phyloP scores from a whole-genome alignment of 352 stramenopile species.

The Phytophthora vignae region DNA sequence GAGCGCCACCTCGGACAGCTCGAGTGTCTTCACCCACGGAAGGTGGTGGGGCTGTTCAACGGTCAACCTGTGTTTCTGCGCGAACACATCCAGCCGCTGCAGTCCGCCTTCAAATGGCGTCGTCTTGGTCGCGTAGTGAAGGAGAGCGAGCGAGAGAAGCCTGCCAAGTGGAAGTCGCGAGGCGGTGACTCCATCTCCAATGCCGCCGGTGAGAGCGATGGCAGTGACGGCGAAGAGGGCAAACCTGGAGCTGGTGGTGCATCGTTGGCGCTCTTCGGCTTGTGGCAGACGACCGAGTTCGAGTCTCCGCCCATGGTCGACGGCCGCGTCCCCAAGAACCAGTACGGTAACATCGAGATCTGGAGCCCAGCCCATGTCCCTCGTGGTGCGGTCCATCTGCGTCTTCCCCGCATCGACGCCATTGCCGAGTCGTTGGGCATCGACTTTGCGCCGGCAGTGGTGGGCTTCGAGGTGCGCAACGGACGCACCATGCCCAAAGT shows the following conservation, averaged over 20 bases:
- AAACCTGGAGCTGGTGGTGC: background rate
- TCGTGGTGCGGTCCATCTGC: slow-evolving; percentile 63
- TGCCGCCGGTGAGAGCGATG: slow-evolving; percentile 13
- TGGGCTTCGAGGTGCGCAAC: slow-evolving; percentile 81
- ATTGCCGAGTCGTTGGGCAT: slow-evolving; percentile 76
- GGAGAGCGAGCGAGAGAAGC: slow-evolving; percentile 55
- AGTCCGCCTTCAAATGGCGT: slow-evolving; percentile 76
- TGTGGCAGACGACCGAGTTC: slow-evolving; percentile 81
- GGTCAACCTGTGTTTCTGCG: slow-evolving; percentile 77
- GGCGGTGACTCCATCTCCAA: slow-evolving; percentile 9
- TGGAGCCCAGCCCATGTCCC: slow-evolving; percentile 82
- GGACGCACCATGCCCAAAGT: slow-evolving; percentile 71
- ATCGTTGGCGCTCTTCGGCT: slow-evolving; percentile 64
- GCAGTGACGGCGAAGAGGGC: slow-evolving; percentile 19
- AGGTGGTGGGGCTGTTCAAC: slow-evolving; percentile 80
- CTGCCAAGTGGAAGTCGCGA: slow-evolving; percentile 59
- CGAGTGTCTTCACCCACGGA: slow-evolving; percentile 78
- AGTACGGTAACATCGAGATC: slow-evolving; percentile 89
- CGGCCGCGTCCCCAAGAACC: slow-evolving; percentile 81
- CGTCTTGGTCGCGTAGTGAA: slow-evolving; percentile 70
- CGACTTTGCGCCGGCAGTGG: slow-evolving; percentile 81
- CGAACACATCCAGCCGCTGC: slow-evolving; percentile 60
- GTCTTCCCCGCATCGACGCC: slow-evolving; percentile 65
- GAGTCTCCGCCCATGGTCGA: slow-evolving; percentile 60
- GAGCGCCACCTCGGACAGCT: slow-evolving; percentile 70